Base-by-base conservation (phyloP, 2,329 filamentous ascomycete genomes). In the Tolypocladium amazonense region DNA sequence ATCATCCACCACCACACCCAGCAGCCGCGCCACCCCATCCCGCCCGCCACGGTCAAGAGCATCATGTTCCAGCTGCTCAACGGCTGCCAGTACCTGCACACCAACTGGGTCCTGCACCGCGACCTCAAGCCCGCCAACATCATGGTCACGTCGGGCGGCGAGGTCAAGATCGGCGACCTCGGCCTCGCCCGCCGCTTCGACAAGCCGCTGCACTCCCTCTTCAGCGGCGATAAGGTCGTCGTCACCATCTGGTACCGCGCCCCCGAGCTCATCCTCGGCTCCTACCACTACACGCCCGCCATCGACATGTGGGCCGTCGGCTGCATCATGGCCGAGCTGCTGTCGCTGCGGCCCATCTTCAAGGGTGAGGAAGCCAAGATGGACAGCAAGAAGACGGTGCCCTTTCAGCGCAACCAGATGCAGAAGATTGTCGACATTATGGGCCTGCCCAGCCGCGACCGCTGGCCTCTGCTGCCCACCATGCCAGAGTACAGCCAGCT, bases 161-260 rank as follows among this genome's bases (percentile, higher is more conserved):
- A 91, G 64, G 92, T 99, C 66, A 94, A 94, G 71, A 96, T 99
- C 64, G 94, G 94, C 47, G 94, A 99, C 73, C 77, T 99, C 47
- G 94, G 94, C 2, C 82, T 99, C 1, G 94, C 94, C 9, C 87
- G 94, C 23, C 81, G 97, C 2, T 97, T 97, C 74, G 88, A 94
- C 76, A 97, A 97, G 70, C 94, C 94, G 0, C 78, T 97, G 0
- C 91, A 96, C 68, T 90, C 90, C 0, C 82, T 99, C 1, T 99
- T 94, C 73, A 89, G 86, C 23, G 94, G 94, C 58, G 94, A 99
- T 67, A 99, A 99, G 72, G 94, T 99, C 2, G 94, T 99, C 58
- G 94, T 99, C 18, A 99, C 94, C 0, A 99, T 99, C 63, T 99
- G 94, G 94, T 99, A 99, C 69, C 90, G 94, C 27, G 94, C 94